Base-by-base conservation (phyloP, 176 grass and related monocot genomes). In the Oryza rufipogon region DNA sequence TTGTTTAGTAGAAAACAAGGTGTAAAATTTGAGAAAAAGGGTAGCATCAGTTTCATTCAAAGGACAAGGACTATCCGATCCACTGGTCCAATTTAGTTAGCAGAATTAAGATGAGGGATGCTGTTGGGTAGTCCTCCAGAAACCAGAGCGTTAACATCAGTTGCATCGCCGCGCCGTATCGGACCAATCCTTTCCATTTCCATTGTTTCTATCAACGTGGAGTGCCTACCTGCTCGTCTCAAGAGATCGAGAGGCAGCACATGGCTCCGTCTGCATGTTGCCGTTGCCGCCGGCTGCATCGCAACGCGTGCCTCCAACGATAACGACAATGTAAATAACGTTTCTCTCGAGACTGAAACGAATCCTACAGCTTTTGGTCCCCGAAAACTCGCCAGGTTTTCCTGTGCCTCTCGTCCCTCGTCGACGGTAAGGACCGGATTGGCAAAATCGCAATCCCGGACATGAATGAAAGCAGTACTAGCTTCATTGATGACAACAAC, bases 381-480 rank as follows among this genome's bases (percentile, higher is more conserved):
- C 49, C 2, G 58, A 25, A 63, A 51, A 65, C 42, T 66, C 60
- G 6, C 61, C 71, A 23, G 60, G 61, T 39, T 83, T 75, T 67
- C 42, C 41, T 16, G n/a, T n/a, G 68, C 22, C 36, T 6, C 2
- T 30, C 28, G 28, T 38, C n/a, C 11, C 61, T 10, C 19, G 11
- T 4, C 15, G 64, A 69, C 78, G 78, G 66, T 54, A 56, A 70
- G 30, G 79, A 70, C 44, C 15, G 12, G 13, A 45, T 65, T 26
- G 76, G 56, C 16, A 56, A 15, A 15, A 16, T 26, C 65, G 41
- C 19, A 14, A 73, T 14, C 41, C n/a, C 6, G 38, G 10, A 11
- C 68, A 48, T 44, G 38, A 36, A 48, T 45, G 38, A 36, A 36
- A 68, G 2, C 8, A 11, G 33, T 32, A 30, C 28, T 30, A 9